Base-by-base conservation (phyloP, 1,284 basidiomycete species). In the Moesziomyces sp. region DNA sequence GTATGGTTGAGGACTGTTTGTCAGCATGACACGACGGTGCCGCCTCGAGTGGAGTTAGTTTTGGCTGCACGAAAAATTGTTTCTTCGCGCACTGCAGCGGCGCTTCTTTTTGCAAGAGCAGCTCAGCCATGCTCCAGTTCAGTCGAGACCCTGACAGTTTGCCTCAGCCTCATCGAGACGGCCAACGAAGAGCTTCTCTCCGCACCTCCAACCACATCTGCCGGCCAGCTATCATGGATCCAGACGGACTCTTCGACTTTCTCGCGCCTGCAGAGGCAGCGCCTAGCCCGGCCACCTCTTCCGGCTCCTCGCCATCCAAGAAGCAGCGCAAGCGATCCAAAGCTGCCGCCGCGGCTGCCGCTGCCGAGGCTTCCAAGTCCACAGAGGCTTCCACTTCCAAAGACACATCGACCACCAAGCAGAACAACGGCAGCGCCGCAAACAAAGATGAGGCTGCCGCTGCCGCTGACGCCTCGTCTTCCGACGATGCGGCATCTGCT, bases 161-260 rank as follows among this genome's bases (percentile, higher is more conserved):
- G 10, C 10, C 14, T 16, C 10, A 4, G 13, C 35, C 35, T 38
- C 16, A 38, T 38, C 35, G 11, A 11, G 11, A 14, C 10, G 34
- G 13, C 35, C 10, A 18, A 38, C 13, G 13, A 16, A 16, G 35
- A 5, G 3, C 14, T 38, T 38, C 14, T 14, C 6, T 40, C 38
- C 18, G 16, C 38, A 18, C 38, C 16, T 40, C 18, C 38, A 40
- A 14, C 38, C 16, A 40, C 4, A 16, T 13, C 35, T 14, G 9
- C 9, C 14, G 0, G 24, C 14, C 18, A 24, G 43, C 13, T 43
- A 66, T 19, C 38, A 75, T 75, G 73, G 73, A 75, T 68, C 73
- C 73, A 40, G 73, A 75, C 65, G 73, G 73, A 28, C 65, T 75
- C 24, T 75, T 75, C 21, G 73, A 75, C 49, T 75, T 75, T 46